Base-by-base conservation (phyloP, 495 filamentous ascomycete species). In the Massariosphaeria phaeospora region DNA sequence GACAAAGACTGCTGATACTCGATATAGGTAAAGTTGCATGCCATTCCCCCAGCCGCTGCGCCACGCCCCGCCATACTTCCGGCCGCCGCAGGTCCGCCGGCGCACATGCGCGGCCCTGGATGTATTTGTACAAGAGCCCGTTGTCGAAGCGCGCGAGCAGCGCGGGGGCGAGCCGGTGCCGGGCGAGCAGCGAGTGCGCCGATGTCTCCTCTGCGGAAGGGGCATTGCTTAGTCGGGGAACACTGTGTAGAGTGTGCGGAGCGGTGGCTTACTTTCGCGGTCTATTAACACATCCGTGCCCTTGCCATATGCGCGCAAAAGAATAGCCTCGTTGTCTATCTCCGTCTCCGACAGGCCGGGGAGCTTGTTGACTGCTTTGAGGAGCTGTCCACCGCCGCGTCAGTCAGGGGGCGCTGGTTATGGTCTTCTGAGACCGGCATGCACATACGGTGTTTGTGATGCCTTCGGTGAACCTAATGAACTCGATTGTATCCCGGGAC, bases 211-310 rank as follows among this genome's bases (percentile, higher is more conserved):
- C 84, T 86, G 68, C 61, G 15, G 10, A n/a, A n/a, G n/a, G 29
- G 9, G 1, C n/a, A 15, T 44, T 34, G 10, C 48, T 49, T n/a
- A 49, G 36, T 3, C 21, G 13, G 12, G 46, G 49, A 40, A 26
- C 15, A 20, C 17, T 25, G 34, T 23, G 39, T 55, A 13, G 17
- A 13, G 30, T n/a, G 20, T 3, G 9, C 3, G 30, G 9, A 23
- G 11, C 8, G 26, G 11, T 21, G 13, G 80, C 80, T 78, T 84
- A 83, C 93, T 84, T 73, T 96, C 86, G 52, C 93, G 86, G 73
- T 99, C 94, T 73, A 99, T 97, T 58, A 99, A 80, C 44, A 97
- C 77, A 65, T 94, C 88, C 51, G 93, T 96, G 48, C 89, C 89
- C 66, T 91, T 83, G 59, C 93, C 93, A 69, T 97, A 99, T 45